phyloP scores from a whole-genome alignment of 306 rosid species.

The Cicer chorassanicum region DNA sequence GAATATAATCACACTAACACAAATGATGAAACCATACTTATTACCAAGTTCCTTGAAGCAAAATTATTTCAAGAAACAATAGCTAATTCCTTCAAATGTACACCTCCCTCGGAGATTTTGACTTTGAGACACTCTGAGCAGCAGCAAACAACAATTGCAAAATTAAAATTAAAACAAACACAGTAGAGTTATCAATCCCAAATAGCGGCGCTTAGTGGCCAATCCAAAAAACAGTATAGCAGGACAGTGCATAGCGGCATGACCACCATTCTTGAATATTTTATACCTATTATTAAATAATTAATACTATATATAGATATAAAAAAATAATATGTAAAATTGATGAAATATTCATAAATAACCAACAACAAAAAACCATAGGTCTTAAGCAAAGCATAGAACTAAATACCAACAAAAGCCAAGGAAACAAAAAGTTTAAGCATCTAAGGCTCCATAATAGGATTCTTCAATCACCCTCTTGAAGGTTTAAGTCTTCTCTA shows the following conservation, averaged over 20 bases:
- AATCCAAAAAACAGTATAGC: not conserved
- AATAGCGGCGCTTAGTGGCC: not conserved
- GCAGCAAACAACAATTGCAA: not conserved
- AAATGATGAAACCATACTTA: conserved; percentile 7
- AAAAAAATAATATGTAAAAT: too few species aligned
- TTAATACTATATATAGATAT: too few species aligned
- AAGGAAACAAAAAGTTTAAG: too few species aligned
- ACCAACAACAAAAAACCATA: not conserved
- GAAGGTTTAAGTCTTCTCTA: too few species aligned
- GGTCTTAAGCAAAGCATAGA: too few species aligned
- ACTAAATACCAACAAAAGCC: too few species aligned
- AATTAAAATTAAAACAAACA: not conserved
- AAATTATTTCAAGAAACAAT: not conserved
- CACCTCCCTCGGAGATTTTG: not conserved
- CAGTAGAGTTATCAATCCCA: not conserved
- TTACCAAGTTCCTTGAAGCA: not conserved
- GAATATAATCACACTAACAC: not conserved
- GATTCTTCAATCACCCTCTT: too few species aligned
- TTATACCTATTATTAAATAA: too few species aligned
- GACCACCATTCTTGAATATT: not conserved
- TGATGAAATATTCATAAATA: too few species aligned
- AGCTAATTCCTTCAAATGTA: not conserved
- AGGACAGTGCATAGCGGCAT: not conserved
- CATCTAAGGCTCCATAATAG: too few species aligned
- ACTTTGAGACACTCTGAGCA: not conserved